phyloP scores from a whole-genome alignment of 768 basidiomycete genomes.

The Lactarius psammicola region DNA sequence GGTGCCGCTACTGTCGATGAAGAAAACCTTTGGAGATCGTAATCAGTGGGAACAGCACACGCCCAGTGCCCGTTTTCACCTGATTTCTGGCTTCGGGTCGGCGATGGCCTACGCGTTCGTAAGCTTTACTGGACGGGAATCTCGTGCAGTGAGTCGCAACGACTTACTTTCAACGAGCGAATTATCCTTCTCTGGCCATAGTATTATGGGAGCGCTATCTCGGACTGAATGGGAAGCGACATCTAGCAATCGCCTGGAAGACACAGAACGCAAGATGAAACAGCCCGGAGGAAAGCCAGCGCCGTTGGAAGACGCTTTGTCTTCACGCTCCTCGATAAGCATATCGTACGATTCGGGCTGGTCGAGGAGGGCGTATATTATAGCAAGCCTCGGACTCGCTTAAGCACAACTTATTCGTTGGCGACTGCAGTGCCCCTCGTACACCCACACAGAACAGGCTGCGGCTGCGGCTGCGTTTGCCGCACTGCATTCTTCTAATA shows the following conservation, averaged over 20 bases:
- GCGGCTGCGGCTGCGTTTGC: neutral
- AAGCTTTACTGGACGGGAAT: neutral
- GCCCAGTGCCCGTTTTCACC: constrained; percentile 39
- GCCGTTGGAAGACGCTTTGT: constrained; percentile 10
- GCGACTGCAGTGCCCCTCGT: neutral
- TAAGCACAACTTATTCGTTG: neutral
- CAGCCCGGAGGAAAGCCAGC: constrained; percentile 48
- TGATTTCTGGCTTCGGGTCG: constrained; percentile 72
- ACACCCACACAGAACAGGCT: neutral
- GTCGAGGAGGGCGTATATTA: neutral
- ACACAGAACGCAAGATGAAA: constrained; percentile 59
- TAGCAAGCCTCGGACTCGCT: neutral
- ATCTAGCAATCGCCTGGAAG: constrained; percentile 55
- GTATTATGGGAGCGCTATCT: constrained; percentile 60
- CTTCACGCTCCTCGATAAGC: constrained; percentile 2
- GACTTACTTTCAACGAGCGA: constrained; percentile 71
- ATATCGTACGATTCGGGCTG: neutral
- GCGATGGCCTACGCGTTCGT: constrained; percentile 52
- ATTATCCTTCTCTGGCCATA: constrained; percentile 72
- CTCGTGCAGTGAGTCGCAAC: neutral
- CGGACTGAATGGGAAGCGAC: constrained; percentile 50
- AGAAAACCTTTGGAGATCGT: constrained; percentile 62
- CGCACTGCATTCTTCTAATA: neutral
- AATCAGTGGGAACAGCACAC: neutral
- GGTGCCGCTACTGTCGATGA: constrained; percentile 75